Evolutionary conservation across 345 rosid species (phyloP), one percentile per base, ranked within the genome.

Genomic region (Ailanthus altissimus): DNA sequence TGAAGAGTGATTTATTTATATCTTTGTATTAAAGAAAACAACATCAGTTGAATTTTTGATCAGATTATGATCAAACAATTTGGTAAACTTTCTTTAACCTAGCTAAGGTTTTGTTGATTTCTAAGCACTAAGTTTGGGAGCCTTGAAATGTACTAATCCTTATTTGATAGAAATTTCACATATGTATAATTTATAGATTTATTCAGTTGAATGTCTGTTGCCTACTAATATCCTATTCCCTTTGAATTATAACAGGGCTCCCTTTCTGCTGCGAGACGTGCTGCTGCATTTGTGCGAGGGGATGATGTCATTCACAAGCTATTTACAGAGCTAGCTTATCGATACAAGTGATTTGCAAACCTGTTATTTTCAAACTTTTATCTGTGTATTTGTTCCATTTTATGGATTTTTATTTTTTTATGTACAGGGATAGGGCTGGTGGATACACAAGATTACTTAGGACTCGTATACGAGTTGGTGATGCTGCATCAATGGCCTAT

Each of bases 401-500:
- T 25, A 42, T 61, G 58, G 36, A 18, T 76, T 67, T 32, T 32
- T 32, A 18, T 76, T 67, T 12, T 77, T 23, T 79, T 76, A 67
- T 20, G 67, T 74, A 64, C 89, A 95, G 98, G 78, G 97, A 93
- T 73, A 86, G 99, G 87, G 87, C 93, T 50, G 98, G 99, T 79
- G 99, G 98, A 70, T 95, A 90, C 85, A 92, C 99, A 10, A 93
- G 97, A 86, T 58, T 93, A 80, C 97, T 93, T 36, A 87, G 93
- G 40, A 92, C 98, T 49, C 98, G 97, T 72, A 90, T 93, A 9
- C 85, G 99, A 75, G 94, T 90, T 83, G 98, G 97, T 78, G 99
- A 95, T 85, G 99, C 98, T 80, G 99, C 97, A 58, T 90, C 88
- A 49, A 92, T 93, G 98, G 97, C 98, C 67, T 93, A 93, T 83